These are phyloP conservation scores for Pichia cabralensis DNA, from an alignment of 805 yeast species.

Conservation along the genomic window DNA sequence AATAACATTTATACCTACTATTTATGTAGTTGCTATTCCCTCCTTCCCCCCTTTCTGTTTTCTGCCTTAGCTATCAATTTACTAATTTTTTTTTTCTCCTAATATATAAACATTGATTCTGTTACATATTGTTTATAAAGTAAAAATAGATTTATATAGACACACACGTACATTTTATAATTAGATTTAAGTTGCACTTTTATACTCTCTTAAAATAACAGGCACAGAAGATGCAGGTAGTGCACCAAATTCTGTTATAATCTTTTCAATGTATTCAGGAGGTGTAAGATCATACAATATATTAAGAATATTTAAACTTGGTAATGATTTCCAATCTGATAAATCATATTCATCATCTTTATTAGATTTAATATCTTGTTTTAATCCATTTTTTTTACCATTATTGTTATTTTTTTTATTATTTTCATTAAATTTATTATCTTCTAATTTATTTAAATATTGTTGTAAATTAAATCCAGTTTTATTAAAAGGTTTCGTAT, in stretches of 20 bases:
- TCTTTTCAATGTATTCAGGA: slow-evolving; percentile 85
- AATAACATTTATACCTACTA: no score
- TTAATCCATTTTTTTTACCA: slow-evolving; percentile 6
- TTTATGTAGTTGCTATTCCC: no score
- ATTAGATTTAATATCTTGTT: slow-evolving; percentile 16
- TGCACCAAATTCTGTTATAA: slow-evolving; percentile 92
- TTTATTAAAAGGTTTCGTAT: slow-evolving; percentile 45
- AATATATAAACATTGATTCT: no score
- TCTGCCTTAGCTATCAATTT: no score
- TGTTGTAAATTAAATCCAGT: slow-evolving; percentile 57
- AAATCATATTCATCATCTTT: slow-evolving; percentile 33
- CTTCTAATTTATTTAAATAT: slow-evolving; percentile 39
- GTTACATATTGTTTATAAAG: no score
- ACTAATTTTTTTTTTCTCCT: no score
- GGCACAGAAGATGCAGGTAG: slow-evolving; percentile 98
- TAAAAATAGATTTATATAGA: no score
- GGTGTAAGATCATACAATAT: slow-evolving; percentile 92
- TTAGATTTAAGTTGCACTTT: slow-evolving; percentile 28
- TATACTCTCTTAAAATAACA: slow-evolving; percentile 88
- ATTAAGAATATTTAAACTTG: slow-evolving; percentile 62
- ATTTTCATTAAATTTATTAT: slow-evolving; percentile 12
- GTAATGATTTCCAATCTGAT: slow-evolving; percentile 53
- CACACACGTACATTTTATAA: no score
- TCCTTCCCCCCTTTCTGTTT: no score
- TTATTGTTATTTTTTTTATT: slow-evolving; percentile 18